Conservation (phyloP, 345 rosid genomes). For the Eucalyptus sideroxylon region DNA sequence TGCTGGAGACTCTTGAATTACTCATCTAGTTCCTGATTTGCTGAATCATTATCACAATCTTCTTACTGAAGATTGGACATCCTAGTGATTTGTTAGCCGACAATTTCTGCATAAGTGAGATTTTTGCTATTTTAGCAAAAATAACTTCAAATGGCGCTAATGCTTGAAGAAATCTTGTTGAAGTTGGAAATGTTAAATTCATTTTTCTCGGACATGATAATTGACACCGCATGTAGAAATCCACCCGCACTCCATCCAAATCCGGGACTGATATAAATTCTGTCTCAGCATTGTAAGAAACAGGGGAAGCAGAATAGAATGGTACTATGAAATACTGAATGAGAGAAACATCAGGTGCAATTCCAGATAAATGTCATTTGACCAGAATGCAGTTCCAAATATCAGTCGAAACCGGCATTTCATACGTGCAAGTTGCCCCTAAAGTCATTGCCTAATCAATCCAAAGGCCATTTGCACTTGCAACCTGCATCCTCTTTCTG, state of each 20-base stretch:
- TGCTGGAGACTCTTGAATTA: not conserved
- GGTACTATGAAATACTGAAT: not conserved
- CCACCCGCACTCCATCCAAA: not conserved
- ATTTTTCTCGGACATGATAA: not conserved
- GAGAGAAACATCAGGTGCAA: too few relatives aligned
- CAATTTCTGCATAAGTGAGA: not conserved
- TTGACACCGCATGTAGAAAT: not conserved
- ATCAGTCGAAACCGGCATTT: too few relatives aligned
- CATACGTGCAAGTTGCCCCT: too few relatives aligned
- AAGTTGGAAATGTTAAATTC: not conserved
- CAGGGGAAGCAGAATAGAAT: not conserved
- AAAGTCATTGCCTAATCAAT: too few relatives aligned
- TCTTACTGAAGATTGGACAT: not conserved
- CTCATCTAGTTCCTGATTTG: not conserved
- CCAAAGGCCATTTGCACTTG: too few relatives aligned
- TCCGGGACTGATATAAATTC: not conserved
- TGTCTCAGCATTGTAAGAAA: not conserved
- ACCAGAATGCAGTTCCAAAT: not conserved
- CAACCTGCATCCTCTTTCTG: rapidly evolving
- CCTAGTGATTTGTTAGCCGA: not conserved
- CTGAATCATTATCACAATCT: not conserved
- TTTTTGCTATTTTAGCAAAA: not conserved
- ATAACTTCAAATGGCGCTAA: not conserved
- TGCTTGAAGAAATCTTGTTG: not conserved
- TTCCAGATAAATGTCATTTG: not conserved